Evolutionary conservation across 2,329 filamentous ascomycete species (phyloP).

Genomic region (Trichoderma brevicompactum): DNA sequence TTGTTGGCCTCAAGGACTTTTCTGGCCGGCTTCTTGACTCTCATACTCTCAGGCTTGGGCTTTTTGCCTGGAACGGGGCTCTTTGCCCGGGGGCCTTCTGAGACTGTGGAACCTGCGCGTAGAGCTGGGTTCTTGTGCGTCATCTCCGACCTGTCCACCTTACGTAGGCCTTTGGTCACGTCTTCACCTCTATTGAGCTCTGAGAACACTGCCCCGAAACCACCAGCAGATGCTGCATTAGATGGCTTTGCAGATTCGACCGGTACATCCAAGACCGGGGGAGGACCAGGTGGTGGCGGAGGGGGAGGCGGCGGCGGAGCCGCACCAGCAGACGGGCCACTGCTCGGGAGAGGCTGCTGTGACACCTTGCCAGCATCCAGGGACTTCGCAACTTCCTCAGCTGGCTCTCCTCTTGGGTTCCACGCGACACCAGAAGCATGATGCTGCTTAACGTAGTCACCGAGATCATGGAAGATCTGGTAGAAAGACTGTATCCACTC

Average conservation of each 20-base stretch:
- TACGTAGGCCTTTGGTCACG: constrained; percentile 87
- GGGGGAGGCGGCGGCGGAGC: constrained; percentile 62
- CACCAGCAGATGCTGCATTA: constrained; percentile 47
- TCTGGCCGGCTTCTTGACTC: constrained; percentile 77
- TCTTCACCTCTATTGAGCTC: constrained; percentile 86
- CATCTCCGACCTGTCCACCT: constrained; percentile 95
- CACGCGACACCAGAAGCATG: constrained; percentile 80
- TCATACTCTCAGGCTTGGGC: constrained; percentile 84
- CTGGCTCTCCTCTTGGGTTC: constrained; percentile 79
- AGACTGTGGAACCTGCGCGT: constrained; percentile 72
- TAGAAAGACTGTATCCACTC: constrained; percentile 95
- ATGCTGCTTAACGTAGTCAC: constrained; percentile 82
- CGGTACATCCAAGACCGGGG: constrained; percentile 66
- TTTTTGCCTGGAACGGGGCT: constrained; percentile 88
- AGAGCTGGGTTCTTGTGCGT: constrained; percentile 97
- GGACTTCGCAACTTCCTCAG: constrained; percentile 66
- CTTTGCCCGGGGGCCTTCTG: constrained; percentile 69
- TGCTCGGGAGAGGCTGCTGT: constrained; percentile 30
- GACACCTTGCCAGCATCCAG: constrained; percentile 47
- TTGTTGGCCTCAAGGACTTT: constrained; percentile 87
- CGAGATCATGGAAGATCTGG: constrained; percentile 81
- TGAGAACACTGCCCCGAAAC: constrained; percentile 86
- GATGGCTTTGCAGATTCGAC: constrained; percentile 40
- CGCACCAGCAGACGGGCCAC: constrained; percentile 57
- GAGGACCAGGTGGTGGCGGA: constrained; percentile 72